Conservation (phyloP, 805 yeast genomes). For the Wickerhamiella domercqiae region DNA sequence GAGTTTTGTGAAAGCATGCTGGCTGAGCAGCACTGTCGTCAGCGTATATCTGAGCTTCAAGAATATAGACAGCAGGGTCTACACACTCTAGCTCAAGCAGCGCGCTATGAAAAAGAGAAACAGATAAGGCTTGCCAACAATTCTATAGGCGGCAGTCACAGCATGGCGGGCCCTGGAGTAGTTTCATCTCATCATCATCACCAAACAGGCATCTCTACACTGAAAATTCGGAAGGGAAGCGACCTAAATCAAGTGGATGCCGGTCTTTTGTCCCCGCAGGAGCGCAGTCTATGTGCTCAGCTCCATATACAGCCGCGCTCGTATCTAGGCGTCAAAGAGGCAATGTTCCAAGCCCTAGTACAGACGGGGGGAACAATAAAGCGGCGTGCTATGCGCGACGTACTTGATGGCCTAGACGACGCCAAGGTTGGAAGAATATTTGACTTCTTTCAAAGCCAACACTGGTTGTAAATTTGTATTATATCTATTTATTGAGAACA, state of each 20-base stretch:
- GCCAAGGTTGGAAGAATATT: slow-evolving; percentile 74
- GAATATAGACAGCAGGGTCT: slow-evolving; percentile 88
- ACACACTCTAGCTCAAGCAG: slow-evolving; percentile 67
- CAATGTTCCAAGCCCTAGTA: slow-evolving; percentile 71
- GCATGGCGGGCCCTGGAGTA: not conserved
- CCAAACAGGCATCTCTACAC: slow-evolving; percentile 13
- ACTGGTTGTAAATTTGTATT: slow-evolving; percentile 42
- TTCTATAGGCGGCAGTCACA: slow-evolving; percentile 10
- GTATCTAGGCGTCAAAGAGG: slow-evolving; percentile 80
- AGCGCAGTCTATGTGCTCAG: slow-evolving; percentile 68
- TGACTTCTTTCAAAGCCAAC: slow-evolving; percentile 84
- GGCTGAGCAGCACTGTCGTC: slow-evolving; percentile 62
- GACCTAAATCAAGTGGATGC: slow-evolving; percentile 40
- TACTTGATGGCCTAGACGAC: slow-evolving; percentile 64
- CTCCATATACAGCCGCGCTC: slow-evolving; percentile 85
- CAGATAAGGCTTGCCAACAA: slow-evolving; percentile 42
- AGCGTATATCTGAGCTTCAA: slow-evolving; percentile 76
- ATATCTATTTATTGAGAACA: not conserved
- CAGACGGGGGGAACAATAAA: slow-evolving; percentile 73
- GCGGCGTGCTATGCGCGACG: slow-evolving; percentile 70
- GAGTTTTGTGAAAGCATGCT: slow-evolving; percentile 57
- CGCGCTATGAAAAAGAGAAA: slow-evolving; percentile 79
- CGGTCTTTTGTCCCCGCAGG: slow-evolving; percentile 72
- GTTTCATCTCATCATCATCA: no score
- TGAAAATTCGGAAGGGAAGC: slow-evolving; percentile 22